A percentile compares a stretch with the other conserved stretches of the same genome.
Conservation (phyloP, 139 green algal species). For the Closterium sp. region DNA sequence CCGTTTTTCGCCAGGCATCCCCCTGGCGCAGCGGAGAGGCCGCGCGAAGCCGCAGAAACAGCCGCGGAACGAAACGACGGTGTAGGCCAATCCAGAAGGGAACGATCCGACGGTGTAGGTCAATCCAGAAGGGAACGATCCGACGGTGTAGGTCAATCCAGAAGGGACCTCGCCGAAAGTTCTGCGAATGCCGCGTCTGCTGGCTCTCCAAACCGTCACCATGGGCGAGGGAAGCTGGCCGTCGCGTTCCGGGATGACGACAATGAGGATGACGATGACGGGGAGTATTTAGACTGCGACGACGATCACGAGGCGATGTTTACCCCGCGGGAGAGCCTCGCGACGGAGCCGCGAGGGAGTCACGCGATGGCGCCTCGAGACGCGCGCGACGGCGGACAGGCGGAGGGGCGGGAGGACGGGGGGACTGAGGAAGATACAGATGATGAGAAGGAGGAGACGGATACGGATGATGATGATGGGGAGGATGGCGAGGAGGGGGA, state of each 20-base stretch:
- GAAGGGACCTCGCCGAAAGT: too few species aligned
- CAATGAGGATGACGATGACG: not conserved
- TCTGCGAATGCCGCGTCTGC: too few species aligned
- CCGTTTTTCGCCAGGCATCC: not conserved
- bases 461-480: too few species aligned
- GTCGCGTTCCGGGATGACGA: not conserved
- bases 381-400: too few species aligned
- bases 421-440: not conserved
- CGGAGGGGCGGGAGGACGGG: not conserved
- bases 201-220: too few species aligned
- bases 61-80: not conserved
- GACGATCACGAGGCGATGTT: not conserved
- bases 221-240: not conserved
- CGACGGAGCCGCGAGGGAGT: too few species aligned
- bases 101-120: too few species aligned
- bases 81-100: too few species aligned
- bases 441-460: not conserved
- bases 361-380: too few species aligned
- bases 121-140: too few species aligned
- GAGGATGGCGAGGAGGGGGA: not conserved
- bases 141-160: too few species aligned
- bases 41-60: not conserved
- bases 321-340: not conserved
- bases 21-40: not conserved
- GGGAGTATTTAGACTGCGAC: not conserved